Conservation (phyloP, 2,329 filamentous ascomycete species). For the Dactylellina leptospora region DNA sequence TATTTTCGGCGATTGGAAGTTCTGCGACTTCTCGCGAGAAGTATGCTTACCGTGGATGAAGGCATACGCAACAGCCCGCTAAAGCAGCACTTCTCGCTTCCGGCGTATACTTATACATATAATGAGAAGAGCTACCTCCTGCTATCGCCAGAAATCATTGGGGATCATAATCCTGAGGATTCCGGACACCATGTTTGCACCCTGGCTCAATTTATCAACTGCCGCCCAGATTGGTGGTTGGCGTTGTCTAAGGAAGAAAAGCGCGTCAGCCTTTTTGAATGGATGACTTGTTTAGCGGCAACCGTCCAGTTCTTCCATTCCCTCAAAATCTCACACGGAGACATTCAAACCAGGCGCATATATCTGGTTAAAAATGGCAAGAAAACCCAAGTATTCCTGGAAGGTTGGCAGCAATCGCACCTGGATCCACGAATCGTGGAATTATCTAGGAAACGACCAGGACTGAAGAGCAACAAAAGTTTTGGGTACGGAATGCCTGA, state of each 20-base stretch:
- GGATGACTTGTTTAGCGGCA: conserved; percentile 48
- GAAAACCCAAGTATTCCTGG: conserved; percentile 31
- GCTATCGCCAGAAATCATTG: conserved; percentile 25
- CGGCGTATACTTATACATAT: conserved; percentile 41
- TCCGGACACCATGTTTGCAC: conserved; percentile 31
- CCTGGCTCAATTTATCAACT: conserved; percentile 31
- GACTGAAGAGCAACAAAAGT: conserved; percentile 42
- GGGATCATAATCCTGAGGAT: conserved; percentile 25
- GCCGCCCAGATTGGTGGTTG: conserved; percentile 44
- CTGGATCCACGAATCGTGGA: conserved; percentile 30
- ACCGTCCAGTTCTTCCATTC: conserved; percentile 43
- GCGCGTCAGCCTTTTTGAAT: conserved; percentile 26
- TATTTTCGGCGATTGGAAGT: conserved; percentile 41
- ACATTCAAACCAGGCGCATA: conserved; percentile 34
- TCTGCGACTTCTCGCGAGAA: conserved; percentile 36
- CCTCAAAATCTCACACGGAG: conserved; percentile 42
- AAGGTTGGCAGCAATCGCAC: conserved; percentile 41
- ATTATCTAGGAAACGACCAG: conserved; percentile 30
- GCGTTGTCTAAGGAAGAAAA: conserved; percentile 47
- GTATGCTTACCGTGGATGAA: conserved; percentile 34
- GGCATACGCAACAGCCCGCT: conserved; percentile 13
- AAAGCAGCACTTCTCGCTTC: conserved; percentile 42
- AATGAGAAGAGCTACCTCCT: conserved; percentile 39
- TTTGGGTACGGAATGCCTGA: conserved; percentile 44
- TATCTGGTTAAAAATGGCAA: conserved; percentile 41